phyloP scores from a whole-genome alignment of 257 asterid genomes.

The Scutellaria baicalensis region DNA sequence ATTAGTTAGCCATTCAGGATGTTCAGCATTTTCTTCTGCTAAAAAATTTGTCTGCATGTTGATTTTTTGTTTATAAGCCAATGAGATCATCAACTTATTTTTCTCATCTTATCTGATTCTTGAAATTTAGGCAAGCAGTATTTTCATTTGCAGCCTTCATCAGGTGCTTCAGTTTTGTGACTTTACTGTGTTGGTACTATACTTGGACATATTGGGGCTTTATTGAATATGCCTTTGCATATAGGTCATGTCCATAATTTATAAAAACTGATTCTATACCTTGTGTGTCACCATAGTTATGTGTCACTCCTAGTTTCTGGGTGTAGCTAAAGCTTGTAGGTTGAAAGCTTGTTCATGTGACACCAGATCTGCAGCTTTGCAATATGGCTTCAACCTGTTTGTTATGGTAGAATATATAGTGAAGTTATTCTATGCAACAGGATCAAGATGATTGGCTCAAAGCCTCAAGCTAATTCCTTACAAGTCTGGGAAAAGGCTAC shows the following conservation, averaged over 20 bases:
- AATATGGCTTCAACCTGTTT: neutral
- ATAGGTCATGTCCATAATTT: neutral
- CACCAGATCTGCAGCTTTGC: conserved; percentile 1
- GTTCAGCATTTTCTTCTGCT: neutral
- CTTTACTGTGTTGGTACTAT: neutral
- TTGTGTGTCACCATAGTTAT: neutral
- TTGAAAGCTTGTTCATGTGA: neutral
- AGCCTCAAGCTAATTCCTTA: conserved; percentile 74
- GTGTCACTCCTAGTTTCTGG: neutral
- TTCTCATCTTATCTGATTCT: neutral
- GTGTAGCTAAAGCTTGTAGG: neutral
- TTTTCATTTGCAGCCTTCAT: neutral
- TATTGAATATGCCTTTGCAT: neutral
- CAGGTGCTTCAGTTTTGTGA: neutral
- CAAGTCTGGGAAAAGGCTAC: conserved; percentile 99
- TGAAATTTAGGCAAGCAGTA: neutral
- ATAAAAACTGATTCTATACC: neutral
- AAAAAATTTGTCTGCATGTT: neutral
- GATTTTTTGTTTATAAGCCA: neutral
- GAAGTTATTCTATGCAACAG: conserved; percentile 33
- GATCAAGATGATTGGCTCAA: conserved; percentile 99
- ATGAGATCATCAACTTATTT: neutral
- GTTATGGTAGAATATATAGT: conserved; percentile 8
- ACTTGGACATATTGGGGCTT: neutral
- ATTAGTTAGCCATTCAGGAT: neutral